Conservation (phyloP, 257 asterid species). For the Linderniella brevidens region DNA sequence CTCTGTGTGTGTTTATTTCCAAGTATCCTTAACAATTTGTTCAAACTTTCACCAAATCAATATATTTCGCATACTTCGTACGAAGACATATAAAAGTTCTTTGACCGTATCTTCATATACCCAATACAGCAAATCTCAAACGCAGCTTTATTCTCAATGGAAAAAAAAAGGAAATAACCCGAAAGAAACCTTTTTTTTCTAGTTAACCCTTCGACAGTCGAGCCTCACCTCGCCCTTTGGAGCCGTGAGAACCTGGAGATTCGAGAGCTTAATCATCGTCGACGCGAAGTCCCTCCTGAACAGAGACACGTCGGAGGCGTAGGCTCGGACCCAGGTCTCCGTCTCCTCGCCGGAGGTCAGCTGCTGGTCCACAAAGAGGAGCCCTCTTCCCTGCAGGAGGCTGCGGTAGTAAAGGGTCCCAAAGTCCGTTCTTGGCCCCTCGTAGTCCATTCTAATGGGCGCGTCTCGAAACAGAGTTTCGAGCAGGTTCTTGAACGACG, state of each 20-base stretch:
- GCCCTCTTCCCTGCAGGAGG: slow-evolving; percentile 45
- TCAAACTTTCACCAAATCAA: no score
- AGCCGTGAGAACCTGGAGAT: slow-evolving; percentile 23
- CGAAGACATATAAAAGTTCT: no score
- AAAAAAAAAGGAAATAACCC: no score
- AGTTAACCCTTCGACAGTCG: slow-evolving; percentile 33
- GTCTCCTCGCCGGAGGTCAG: slow-evolving; percentile 38
- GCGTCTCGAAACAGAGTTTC: slow-evolving; percentile 15
- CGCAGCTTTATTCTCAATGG: no score
- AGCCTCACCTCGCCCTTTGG: slow-evolving; percentile 44
- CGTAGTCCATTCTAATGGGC: slow-evolving; percentile 48
- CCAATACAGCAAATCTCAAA: no score
- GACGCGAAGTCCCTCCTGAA: slow-evolving; percentile 45
- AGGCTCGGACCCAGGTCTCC: slow-evolving; percentile 40
- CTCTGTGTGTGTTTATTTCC: no score
- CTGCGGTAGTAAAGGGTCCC: slow-evolving; percentile 54
- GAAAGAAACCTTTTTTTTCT: slow-evolving; percentile 1
- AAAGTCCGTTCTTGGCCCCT: slow-evolving; percentile 49
- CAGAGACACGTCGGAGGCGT: slow-evolving; percentile 35
- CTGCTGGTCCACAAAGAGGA: slow-evolving; percentile 61
- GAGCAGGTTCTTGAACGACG: not conserved
- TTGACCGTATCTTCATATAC: no score
- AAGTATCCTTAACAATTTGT: no score
- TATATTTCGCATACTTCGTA: no score
- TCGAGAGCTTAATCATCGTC: slow-evolving; percentile 63